Evolutionary conservation across 2,329 filamentous ascomycete species (phyloP).

Genomic region (Hymenoscyphus albidus): DNA sequence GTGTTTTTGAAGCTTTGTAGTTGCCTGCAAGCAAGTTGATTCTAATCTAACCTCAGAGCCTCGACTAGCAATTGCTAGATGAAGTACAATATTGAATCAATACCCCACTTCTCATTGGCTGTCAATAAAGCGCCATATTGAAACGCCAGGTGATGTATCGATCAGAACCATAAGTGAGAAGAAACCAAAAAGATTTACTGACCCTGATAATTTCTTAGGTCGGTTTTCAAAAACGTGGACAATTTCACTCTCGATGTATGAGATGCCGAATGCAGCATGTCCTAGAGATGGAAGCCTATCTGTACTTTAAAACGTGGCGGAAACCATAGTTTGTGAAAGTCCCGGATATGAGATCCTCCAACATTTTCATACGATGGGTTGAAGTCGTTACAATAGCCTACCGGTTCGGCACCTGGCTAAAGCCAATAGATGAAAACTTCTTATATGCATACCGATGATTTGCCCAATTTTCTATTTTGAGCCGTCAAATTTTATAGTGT

Average conservation of each 20-base stretch:
- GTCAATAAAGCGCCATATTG: no score
- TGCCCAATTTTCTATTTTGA: slow-evolving; percentile 23
- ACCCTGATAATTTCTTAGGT: not conserved
- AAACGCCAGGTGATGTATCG: no score
- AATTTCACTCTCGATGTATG: slow-evolving; percentile 9
- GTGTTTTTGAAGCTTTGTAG: slow-evolving; percentile 8
- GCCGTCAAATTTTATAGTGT: slow-evolving; percentile 11
- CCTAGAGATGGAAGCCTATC: slow-evolving; percentile 34
- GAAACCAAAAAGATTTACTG: not conserved
- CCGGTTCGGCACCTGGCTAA: slow-evolving; percentile 25
- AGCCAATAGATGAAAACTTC: slow-evolving; percentile 19
- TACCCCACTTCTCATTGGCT: not conserved
- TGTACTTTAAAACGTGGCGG: slow-evolving; percentile 29
- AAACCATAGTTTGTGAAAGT: slow-evolving; percentile 5
- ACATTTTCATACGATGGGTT: slow-evolving; percentile 12
- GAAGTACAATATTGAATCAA: not conserved
- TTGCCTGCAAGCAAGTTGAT: not conserved
- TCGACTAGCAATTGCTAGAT: not conserved
- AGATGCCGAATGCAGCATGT: slow-evolving; percentile 35
- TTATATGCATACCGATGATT: slow-evolving; percentile 12
- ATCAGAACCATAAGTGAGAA: no score
- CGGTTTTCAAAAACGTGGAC: not conserved
- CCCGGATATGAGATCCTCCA: not conserved
- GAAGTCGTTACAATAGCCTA: slow-evolving; percentile 20
- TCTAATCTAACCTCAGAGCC: not conserved